phyloP scores from a whole-genome alignment of 768 basidiomycete species.

The Tylopilus sp. region DNA sequence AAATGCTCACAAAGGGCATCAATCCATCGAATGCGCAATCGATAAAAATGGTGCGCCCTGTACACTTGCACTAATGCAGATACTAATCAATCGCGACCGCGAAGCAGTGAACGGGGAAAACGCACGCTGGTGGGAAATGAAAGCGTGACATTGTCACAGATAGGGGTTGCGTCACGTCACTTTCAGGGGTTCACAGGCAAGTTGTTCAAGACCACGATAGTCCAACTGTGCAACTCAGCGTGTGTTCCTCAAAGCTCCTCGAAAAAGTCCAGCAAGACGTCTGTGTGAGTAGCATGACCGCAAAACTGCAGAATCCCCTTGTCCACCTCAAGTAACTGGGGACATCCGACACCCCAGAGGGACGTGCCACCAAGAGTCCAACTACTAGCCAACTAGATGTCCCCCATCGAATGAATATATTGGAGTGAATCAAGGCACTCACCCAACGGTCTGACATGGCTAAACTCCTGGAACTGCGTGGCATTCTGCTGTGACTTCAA shows the following conservation, averaged over 20 bases:
- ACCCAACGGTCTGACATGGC: slow-evolving; percentile 19
- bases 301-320: slow-evolving; percentile 11
- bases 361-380: neutral
- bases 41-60: slow-evolving; percentile 3
- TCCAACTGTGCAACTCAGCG: slow-evolving; percentile 25
- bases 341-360: slow-evolving; percentile 1
- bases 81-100: neutral
- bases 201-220: slow-evolving; percentile 28
- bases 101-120: neutral
- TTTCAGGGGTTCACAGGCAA: slow-evolving; percentile 25
- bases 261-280: slow-evolving; percentile 18
- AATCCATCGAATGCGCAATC: neutral
- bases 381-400: slow-evolving; percentile 12
- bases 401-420: slow-evolving; percentile 21
- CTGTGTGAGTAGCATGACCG: slow-evolving; percentile 30
- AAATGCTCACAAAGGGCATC: neutral
- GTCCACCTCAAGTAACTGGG: slow-evolving; percentile 6
- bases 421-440: slow-evolving; percentile 33
- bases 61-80: neutral
- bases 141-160: slow-evolving; percentile 24
- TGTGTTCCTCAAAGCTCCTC: slow-evolving; percentile 26
- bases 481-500: slow-evolving; percentile 3
- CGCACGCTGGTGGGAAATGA: slow-evolving; percentile 9
- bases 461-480: neutral
- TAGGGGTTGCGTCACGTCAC: slow-evolving; percentile 32